Base-by-base conservation (phyloP, 1,284 basidiomycete genomes). In the Gastroboletus turbinatus region DNA sequence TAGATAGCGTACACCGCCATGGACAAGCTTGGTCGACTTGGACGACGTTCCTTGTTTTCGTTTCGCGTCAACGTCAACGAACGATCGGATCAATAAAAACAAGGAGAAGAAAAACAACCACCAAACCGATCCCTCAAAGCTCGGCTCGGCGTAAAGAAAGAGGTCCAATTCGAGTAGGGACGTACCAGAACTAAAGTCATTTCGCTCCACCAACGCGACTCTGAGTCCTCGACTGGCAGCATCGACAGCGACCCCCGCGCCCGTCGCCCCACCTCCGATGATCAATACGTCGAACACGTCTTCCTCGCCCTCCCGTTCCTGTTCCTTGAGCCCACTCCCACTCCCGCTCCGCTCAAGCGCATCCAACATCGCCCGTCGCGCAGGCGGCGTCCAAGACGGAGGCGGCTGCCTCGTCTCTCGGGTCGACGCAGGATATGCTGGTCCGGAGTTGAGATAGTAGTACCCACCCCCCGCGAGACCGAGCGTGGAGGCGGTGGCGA, bases 1-100 rank as follows among this genome's bases (percentile, higher is more conserved):
- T 14, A 99, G 83, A 75, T 99, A 99, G 14, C 96, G 85, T 1
- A 99, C 96, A 56, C 96, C 96, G 29, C 96, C 96, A 75, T 99
- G 96, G 1, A 98, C 95, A 50, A 99, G 87, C 73, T 99, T 98
- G 11, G 96, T 98, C 10, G 92, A 94, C 73, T 99, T 99, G 29
- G 94, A 97, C 4, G 94, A 97, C 0, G 96, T 98, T 17, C 94
- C 92, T 38, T 91, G 58, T 45, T 38, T 13, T 13, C 14, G 9
- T 27, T 8, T 19, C 23, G 9, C 2, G 40, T 48, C 47, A 23
- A 46, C 11, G 3, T n/a, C 21, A 10, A 16, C 29, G 17, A 33
- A 46, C 29, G 16, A 30, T 19, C 27, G 92, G 89, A 25, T 33
- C 32, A 33, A 33, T 33, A 21, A 9, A 11, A 23, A 19, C n/a